Conservation (phyloP, 2,329 filamentous ascomycete species). For the Talaromyces sp. region DNA sequence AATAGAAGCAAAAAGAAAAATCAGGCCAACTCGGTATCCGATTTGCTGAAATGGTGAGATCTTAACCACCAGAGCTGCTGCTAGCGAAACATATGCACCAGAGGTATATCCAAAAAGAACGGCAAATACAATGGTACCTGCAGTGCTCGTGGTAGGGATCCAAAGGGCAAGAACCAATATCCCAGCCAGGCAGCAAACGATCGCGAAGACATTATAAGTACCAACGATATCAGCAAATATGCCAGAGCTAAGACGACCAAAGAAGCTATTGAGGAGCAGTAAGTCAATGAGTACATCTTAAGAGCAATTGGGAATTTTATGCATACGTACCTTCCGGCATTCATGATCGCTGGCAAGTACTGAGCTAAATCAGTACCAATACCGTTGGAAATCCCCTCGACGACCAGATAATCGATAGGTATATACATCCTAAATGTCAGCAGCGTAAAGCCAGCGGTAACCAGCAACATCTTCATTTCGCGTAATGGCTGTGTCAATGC, state of each 20-base stretch:
- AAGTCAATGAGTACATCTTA: not conserved
- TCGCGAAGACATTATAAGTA: slow-evolving; percentile 30
- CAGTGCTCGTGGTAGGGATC: slow-evolving; percentile 14
- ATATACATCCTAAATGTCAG: slow-evolving; percentile 55
- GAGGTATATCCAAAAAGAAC: slow-evolving; percentile 1
- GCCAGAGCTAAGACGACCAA: slow-evolving; percentile 31
- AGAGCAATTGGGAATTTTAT: not conserved
- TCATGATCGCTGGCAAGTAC: slow-evolving; percentile 56
- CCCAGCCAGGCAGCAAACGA: slow-evolving; percentile 20
- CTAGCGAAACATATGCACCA: not conserved
- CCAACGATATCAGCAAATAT: slow-evolving; percentile 32
- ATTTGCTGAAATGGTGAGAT: slow-evolving; percentile 10
- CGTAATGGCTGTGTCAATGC: slow-evolving; percentile 33
- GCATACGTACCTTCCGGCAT: slow-evolving; percentile 40
- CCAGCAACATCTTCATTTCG: slow-evolving; percentile 44
- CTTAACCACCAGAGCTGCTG: not conserved
- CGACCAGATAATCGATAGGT: slow-evolving; percentile 51
- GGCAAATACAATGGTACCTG: not conserved
- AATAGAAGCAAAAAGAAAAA: slow-evolving; percentile 9
- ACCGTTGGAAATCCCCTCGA: slow-evolving; percentile 46
- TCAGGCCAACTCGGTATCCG: slow-evolving; percentile 15
- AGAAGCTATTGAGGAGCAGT: slow-evolving; percentile 18
- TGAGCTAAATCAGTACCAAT: slow-evolving; percentile 48
- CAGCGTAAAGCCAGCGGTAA: slow-evolving; percentile 47
- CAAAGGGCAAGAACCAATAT: slow-evolving; percentile 26